A percentile compares a stretch with the other conserved stretches of the same genome.
Evolutionary conservation across 345 rosid genomes (phyloP).

Genomic region (Rhodamnia rubescens): DNA sequence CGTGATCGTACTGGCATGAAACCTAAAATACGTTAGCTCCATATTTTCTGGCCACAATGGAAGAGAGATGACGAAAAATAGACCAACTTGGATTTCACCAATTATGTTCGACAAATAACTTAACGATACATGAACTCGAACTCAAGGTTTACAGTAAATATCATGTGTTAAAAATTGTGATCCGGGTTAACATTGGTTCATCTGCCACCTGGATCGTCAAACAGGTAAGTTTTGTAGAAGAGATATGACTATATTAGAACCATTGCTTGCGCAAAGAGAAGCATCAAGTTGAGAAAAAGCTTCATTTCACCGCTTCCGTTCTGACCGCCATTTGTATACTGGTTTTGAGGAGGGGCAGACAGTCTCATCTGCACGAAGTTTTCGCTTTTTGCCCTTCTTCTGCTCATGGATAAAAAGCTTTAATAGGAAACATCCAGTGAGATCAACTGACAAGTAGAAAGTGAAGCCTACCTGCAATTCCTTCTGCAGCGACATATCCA

Average conservation of each 20-base stretch:
- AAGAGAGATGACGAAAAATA: neutral
- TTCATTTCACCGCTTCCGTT: conserved; percentile 56
- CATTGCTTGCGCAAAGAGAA: neutral
- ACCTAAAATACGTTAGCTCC: neutral
- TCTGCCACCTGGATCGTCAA: neutral
- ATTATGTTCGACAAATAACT: neutral
- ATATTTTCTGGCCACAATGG: neutral
- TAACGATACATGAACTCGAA: neutral
- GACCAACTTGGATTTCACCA: neutral
- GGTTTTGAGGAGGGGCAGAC: conserved; percentile 47
- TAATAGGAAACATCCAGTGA: neutral
- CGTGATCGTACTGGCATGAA: neutral
- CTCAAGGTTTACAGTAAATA: neutral
- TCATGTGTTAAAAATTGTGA: neutral
- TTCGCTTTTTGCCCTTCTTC: conserved; percentile 77
- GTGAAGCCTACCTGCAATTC: conserved; percentile 55
- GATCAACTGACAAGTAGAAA: neutral
- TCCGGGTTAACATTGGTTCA: neutral
- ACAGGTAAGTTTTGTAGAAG: neutral
- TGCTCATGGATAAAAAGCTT: conserved; percentile 3
- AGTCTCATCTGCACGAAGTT: conserved; percentile 68
- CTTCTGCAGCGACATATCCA: conserved; percentile 67
- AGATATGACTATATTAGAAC: neutral
- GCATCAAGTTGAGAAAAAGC: neutral
- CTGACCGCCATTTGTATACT: conserved; percentile 65